Conservation (phyloP, 2,329 filamentous ascomycete genomes). For the Neonectria faginata region DNA sequence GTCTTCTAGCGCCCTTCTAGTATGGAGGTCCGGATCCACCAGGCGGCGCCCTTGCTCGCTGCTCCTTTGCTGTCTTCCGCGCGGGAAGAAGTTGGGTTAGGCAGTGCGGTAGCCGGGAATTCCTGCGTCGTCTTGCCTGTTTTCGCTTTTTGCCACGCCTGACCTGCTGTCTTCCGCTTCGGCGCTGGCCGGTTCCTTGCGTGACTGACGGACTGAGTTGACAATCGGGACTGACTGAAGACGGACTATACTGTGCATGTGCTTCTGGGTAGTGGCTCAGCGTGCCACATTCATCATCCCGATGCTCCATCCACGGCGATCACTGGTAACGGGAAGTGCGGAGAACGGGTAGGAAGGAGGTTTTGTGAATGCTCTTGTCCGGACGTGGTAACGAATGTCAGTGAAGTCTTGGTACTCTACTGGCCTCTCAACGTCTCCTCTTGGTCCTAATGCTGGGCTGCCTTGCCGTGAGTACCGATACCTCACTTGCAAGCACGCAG, state of each 20-base stretch:
- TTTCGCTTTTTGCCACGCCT: conserved; percentile 19
- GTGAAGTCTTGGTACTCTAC: not conserved
- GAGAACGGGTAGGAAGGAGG: not conserved
- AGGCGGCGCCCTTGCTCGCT: conserved; percentile 3
- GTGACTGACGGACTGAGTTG: conserved; percentile 14
- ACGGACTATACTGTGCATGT: not conserved
- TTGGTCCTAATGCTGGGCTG: no score
- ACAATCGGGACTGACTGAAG: not conserved
- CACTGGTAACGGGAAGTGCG: not conserved
- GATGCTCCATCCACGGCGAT: conserved; percentile 13
- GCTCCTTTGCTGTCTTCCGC: conserved; percentile 8
- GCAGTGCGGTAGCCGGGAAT: not conserved
- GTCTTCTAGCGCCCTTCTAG: conserved; percentile 48
- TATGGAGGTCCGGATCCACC: conserved; percentile 12
- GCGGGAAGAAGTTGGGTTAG: not conserved
- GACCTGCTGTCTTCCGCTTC: conserved; percentile 18
- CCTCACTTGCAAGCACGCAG: not conserved
- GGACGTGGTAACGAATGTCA: not conserved
- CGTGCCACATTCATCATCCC: conserved; percentile 19
- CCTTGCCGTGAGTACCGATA: not conserved
- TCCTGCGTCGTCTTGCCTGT: conserved; percentile 13
- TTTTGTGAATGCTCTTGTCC: not conserved
- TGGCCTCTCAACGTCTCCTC: no score
- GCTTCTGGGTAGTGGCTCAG: conserved; percentile 8
- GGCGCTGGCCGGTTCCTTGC: conserved; percentile 24